Evolutionary conservation across 495 filamentous ascomycete species (phyloP), one percentile per base, ranked within the genome.

Genomic region (Echria macrotheca): DNA sequence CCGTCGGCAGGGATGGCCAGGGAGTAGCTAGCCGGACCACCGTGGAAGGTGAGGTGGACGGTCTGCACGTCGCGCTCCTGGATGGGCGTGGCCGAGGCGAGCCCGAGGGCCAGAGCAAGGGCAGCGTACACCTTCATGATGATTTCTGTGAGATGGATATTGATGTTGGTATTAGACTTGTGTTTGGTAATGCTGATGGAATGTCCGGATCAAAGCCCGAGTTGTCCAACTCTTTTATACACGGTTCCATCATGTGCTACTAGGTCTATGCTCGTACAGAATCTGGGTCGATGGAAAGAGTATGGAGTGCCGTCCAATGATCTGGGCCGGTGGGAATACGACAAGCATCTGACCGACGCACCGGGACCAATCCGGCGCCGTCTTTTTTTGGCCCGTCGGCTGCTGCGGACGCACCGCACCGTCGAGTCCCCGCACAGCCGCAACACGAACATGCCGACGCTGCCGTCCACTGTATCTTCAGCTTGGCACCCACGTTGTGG

Each of bases 1-100:
- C 62, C 62, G 36, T 65, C 57, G 11, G 62, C 62, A 17, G 62
- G 59, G 18, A 65, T 53, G 50, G 59, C 33, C 41, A 65, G 7
- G 14, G 41, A 35, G 40, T 65, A 65, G 10, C 44, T 11, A 23
- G 62, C 55, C 0, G 62, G 59, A 7, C 59, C 62, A 37, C 52
- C 62, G 35, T 63, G 55, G 46, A 63, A 65, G 11, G 21, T 58
- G 31, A 65, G 55, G 32, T 58, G 47, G 18, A 63, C 62, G 11
- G 55, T 61, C 11, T 65, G 62, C 14, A 32, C 45, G 43, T 42
- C 49, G 15, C 59, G 44, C 15, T 53, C 49, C 25, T 62, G 52
- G 1, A 63, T 19, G 9, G 55, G 59, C 8, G 49, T 26, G 44
- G 54, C 48, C 1, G 56, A 29, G 28, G 41, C 35, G 33, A 48